Evolutionary conservation across 75 land plant species (phyloP).

Genomic region (Selaginella tamariscina): DNA sequence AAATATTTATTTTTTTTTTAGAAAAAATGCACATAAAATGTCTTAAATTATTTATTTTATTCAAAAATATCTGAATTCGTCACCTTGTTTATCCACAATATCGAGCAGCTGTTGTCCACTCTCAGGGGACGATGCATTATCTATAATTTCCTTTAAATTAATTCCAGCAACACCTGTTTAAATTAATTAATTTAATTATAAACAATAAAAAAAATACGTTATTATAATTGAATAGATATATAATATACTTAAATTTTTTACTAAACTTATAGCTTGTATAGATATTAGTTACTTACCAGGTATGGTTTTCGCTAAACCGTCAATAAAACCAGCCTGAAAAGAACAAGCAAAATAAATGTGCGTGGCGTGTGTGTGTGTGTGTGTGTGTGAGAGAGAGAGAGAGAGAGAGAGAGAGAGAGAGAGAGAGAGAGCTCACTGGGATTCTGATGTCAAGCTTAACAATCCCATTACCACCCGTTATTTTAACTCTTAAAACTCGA

Average conservation of each 20-base stretch:
- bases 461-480: constrained; percentile 69
- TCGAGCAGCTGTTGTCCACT: constrained; percentile 59
- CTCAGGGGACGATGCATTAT: constrained; percentile 40
- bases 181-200: neutral
- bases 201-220: neutral
- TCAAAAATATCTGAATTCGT: constrained; percentile 80
- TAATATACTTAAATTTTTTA: neutral
- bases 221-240: neutral
- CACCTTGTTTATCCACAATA: constrained; percentile 59
- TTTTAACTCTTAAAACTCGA: constrained; percentile 57
- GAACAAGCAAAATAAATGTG: neutral
- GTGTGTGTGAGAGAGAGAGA: neutral
- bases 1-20: no score
- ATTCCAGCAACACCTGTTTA: constrained; percentile 62
- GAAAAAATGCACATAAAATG: no score
- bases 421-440: constrained; percentile 46
- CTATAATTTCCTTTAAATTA: constrained; percentile 52
- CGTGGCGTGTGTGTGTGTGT: no score
- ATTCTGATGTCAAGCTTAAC: constrained; percentile 78
- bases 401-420: neutral
- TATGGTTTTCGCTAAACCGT: constrained; percentile 63
- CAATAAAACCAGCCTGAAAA: constrained; percentile 87
- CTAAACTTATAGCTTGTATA: no score
- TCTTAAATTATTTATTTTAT: no score
- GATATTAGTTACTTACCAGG: no score